phyloP scores from a whole-genome alignment of 352 stramenopile species.

The Aphanomyces astaci region DNA sequence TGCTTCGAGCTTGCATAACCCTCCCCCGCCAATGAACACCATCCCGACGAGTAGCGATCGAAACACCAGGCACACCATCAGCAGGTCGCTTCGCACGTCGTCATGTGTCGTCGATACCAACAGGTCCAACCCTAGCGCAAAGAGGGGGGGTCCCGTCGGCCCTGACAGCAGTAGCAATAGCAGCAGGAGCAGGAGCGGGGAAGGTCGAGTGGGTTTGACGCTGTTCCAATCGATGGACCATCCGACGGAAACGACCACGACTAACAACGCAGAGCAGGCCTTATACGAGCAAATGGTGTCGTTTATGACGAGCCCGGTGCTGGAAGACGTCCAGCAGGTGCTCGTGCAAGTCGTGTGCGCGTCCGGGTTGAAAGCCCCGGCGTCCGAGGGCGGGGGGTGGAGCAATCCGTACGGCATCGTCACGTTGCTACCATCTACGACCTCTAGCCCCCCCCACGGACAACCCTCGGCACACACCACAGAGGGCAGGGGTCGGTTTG shows the following conservation, averaged over 20 bases:
- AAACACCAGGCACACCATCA: too few relatives aligned
- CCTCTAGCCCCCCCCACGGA: background rate
- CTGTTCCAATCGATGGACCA: background rate
- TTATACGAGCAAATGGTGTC: background rate
- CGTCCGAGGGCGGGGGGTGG: background rate
- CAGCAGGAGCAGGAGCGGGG: background rate
- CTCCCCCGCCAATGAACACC: too few relatives aligned
- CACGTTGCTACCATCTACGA: background rate
- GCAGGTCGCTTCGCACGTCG: background rate
- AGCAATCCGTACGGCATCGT: constrained; percentile 14
- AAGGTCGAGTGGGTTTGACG: background rate
- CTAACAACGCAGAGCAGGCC: background rate
- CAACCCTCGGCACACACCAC: too few relatives aligned
- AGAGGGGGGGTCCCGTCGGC: background rate
- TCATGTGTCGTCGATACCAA: background rate
- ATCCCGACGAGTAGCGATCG: too few relatives aligned
- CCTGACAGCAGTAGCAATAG: too few relatives aligned
- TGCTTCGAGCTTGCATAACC: too few relatives aligned
- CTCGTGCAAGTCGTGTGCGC: constrained; percentile 9
- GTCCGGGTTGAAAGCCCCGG: background rate
- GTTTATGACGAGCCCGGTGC: background rate
- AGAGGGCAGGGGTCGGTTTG: background rate
- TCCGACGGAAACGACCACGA: background rate
- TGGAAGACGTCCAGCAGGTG: constrained; percentile 17
- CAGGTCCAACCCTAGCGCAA: background rate